Evolutionary conservation across 305 asterid species (phyloP).

Genomic region (Solanum aculeatissimum): DNA sequence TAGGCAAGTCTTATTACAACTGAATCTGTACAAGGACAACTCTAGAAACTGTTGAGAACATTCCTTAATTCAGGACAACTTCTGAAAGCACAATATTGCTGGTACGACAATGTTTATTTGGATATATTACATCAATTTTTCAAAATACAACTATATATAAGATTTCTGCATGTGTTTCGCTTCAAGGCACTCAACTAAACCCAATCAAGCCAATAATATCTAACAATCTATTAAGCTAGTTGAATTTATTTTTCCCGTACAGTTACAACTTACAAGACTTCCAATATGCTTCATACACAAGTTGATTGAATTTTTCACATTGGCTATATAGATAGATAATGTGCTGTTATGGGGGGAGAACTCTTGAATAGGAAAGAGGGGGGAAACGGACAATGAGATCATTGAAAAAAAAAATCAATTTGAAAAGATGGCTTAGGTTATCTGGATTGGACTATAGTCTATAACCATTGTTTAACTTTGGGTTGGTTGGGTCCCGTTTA

Average conservation of each 20-base stretch:
- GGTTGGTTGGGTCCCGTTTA: not conserved
- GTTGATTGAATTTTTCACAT: not conserved
- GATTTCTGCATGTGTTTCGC: not conserved
- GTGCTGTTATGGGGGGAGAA: slow-evolving; percentile 8
- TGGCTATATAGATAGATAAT: not conserved
- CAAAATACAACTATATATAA: not conserved
- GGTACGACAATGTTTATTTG: not conserved
- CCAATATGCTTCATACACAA: not conserved
- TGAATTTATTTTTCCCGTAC: not conserved
- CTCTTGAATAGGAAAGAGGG: not conserved
- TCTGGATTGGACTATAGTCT: not conserved
- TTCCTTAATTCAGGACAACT: not conserved
- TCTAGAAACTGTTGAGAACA: not conserved
- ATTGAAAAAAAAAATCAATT: not conserved
- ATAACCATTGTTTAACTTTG: not conserved
- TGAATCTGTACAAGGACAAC: not conserved
- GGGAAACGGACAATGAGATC: not conserved
- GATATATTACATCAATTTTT: not conserved
- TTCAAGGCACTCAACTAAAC: not conserved
- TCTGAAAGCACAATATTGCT: not conserved
- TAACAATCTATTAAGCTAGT: not conserved
- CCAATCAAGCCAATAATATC: not conserved
- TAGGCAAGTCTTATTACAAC: not conserved
- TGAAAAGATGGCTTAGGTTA: not conserved
- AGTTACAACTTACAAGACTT: not conserved